phyloP scores from a whole-genome alignment of 106 monocot genomes.

The Posidonia australis region DNA sequence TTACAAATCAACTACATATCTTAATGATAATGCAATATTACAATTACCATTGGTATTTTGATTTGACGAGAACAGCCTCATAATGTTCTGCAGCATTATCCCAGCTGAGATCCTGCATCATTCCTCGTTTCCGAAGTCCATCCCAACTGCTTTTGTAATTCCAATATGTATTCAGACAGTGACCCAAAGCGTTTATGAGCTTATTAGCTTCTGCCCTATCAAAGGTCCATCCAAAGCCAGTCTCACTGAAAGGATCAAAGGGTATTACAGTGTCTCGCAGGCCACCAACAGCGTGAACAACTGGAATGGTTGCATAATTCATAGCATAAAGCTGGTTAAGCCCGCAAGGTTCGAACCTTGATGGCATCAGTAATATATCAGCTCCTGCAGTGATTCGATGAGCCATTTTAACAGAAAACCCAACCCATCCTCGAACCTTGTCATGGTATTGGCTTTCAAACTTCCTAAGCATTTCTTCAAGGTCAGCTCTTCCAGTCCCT shows the following conservation, averaged over 20 bases:
- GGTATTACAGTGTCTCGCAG: constrained; percentile 62
- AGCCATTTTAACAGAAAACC: constrained; percentile 64
- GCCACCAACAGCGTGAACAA: constrained; percentile 81
- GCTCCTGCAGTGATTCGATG: constrained; percentile 81
- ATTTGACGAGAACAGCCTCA: constrained; percentile 71
- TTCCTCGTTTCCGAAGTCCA: constrained; percentile 66
- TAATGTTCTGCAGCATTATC: constrained; percentile 60
- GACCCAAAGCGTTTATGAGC: constrained; percentile 54
- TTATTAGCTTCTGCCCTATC: constrained; percentile 43
- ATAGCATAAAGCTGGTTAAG: constrained; percentile 88
- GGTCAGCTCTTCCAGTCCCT: constrained; percentile 62
- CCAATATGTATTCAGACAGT: constrained; percentile 61
- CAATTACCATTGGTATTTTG: constrained; percentile 87
- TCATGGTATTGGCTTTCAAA: constrained; percentile 40
- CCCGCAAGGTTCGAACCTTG: constrained; percentile 87
- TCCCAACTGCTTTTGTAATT: constrained; percentile 83
- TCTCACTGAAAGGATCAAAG: constrained; percentile 55
- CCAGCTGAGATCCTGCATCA: constrained; percentile 86
- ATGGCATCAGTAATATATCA: constrained; percentile 78
- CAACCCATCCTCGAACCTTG: constrained; percentile 80
- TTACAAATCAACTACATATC: no score
- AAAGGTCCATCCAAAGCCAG: constrained; percentile 73
- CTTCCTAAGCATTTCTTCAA: constrained; percentile 55
- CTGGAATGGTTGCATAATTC: constrained; percentile 73
- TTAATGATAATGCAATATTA: constrained; percentile 1